Base-by-base conservation (phyloP, 163 green algal species). In the Coccomyxa subellipsoidea region DNA sequence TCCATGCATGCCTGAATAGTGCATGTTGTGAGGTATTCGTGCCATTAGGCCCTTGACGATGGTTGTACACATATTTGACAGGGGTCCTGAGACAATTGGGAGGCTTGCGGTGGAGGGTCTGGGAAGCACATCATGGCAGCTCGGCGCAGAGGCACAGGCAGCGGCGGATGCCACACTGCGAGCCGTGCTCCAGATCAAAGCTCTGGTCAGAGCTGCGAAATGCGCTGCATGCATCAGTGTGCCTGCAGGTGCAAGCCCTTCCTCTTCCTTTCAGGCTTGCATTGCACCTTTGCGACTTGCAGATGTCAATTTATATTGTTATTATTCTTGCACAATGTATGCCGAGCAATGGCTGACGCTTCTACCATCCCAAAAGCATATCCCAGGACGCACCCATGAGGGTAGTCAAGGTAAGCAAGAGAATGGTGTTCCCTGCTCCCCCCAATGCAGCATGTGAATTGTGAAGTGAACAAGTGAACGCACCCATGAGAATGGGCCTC, bases 41-140 rank as follows among this genome's bases (percentile, higher is more conserved):
- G 47, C 47, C 47, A 34, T 32, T 73, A n/a, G 27, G 66, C n/a
- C 1, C 7, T 73, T 1, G 4, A 36, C 47, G 12, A 59, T 12
- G 47, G 21, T 59, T 7, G 21, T 12, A 8, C 47, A 59, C 3
- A 12, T 8, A 27, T 59, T 2, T 59, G 47, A 23, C 66, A 73
- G 66, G 66, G 66, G 66, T 7, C 66, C 66, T 36, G 7, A 73
- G 2, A 34, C 27, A 8, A 47, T 95, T 15, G 88, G 90, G 0
- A 83, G 93, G 31, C 38, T 96, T 18, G 88, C 88, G 12, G 82
- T 95, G 0, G 84, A 93, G 79, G 93, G 89, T 0, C 79, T 94
- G 3, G 91, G 88, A 7, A 76, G 78, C 12, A 54, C 82, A 7
- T 85, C 37, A 1, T 94, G 91, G 90, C 78, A 81, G 47, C 80